Evolutionary conservation across 1,284 basidiomycete species (phyloP), one percentile per base, ranked within the genome.

Genomic region (Rhizoctonia solani): DNA sequence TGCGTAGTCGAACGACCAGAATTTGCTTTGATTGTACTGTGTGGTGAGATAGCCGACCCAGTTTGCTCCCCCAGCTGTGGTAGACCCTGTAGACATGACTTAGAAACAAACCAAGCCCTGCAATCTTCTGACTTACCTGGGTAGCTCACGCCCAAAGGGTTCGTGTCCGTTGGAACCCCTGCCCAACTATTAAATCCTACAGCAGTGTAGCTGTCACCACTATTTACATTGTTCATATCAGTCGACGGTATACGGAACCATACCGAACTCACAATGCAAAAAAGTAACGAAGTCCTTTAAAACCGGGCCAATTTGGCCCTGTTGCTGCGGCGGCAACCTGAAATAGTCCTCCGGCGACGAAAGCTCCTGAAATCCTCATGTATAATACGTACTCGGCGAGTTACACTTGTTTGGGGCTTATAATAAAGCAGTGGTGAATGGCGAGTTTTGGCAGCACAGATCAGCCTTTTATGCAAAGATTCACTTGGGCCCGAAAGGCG

Each of bases 21-120:
- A 32, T 23, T 53, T 32, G 50, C 50, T 53, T 32, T 53, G 50
- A n/a, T 53, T 53, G 23, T 53, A 53, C 29, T 53, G 50, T 21
- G 29, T 32, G 27, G 50, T 53, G 16, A 53, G 29, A 34, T 53
- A 53, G 6, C 50, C 50, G 50, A 53, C 50, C 50, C 50, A 53
- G n/a, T 53, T 53, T 30, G 29, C 27, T 4, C 50, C 50, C 11
- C 30, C 50, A 30, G 16, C 27, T 14, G 4, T 13, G 4, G 50
- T 53, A 16, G 50, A 53, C 6, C 50, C 50, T 53, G 9, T 11
- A 32, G 21, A 32, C 50, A 46, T 53, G 30, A 32, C 27, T 29
- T 3, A 25, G 29, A n/a, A 16, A 32, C 2, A 9, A 32, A 4
- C 14, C 14, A 14, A 52, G 49, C 21, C 16, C 19, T 3, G 13